Evolutionary conservation across 208 protist genomes (phyloP), one percentile per base, ranked within the genome.

Genomic region (Leishmania mexicana): DNA sequence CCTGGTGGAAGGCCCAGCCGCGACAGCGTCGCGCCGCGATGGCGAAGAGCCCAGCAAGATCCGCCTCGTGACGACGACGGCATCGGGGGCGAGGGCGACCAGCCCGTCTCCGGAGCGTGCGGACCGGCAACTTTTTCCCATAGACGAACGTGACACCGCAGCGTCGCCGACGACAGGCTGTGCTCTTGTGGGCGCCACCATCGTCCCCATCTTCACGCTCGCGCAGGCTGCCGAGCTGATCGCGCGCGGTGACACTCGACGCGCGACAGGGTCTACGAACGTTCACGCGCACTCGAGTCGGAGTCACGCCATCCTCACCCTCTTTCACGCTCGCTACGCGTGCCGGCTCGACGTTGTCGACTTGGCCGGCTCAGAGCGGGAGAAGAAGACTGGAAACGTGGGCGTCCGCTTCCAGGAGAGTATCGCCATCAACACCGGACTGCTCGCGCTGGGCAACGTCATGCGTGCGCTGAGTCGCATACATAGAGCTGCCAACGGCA

Each of bases 401-500:
- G 93, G 93, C 0, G 53, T 89, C 47, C 93, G 97, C 11, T 92
- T 99, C 57, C 94, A 98, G 86, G 97, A 99, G 81, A 97, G 93
- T 73, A 92, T 98, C 77, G 90, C 87, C 72, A 99, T 99, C 87
- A 99, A 99, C 87, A 90, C 88, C 0, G 96, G 95, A 1, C 86
- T 99, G 24, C 88, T 98, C 17, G 97, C 96, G 5, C 83, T 99
- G 31, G 96, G 97, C 35, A 99, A 98, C 79, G 97, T 99, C n/a
- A 99, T 99, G 79, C 90, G 89, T 28, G 94, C 93, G 1, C 87
- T 98, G 38, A 88, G 88, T 60, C 90, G 96, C 49, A 93, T 90
- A 79, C 78, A 90, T 62, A 70, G 73, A 8, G 28, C 64, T 8
- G 73, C 72, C 15, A 53, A 51, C 8, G 73, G 38, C 31, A 74